Conservation (phyloP, 139 green algal species). For the Chlorella vulgaris region DNA sequence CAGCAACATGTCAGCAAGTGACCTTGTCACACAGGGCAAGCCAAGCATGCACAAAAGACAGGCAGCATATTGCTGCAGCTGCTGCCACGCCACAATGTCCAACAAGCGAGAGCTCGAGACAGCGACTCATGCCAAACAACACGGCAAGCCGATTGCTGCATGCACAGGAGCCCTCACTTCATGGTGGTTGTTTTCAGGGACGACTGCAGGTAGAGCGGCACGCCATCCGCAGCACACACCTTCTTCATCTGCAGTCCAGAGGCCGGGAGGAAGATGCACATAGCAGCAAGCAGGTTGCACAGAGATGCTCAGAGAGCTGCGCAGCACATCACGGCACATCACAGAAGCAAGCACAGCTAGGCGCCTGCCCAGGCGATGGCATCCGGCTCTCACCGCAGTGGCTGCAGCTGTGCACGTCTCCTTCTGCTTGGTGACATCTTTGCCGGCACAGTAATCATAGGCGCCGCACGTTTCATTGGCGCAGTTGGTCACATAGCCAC, state of each 20-base stretch:
- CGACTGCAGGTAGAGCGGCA: background rate
- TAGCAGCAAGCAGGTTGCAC: background rate
- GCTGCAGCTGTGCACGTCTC: background rate
- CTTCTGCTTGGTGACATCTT: background rate
- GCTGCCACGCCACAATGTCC: background rate
- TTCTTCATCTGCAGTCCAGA: background rate
- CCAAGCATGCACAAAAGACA: background rate
- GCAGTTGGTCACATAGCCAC: background rate
- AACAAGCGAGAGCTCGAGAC: background rate
- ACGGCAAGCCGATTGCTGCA: background rate
- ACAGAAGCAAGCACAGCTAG: background rate
- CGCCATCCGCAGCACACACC: background rate
- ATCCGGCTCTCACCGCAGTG: background rate
- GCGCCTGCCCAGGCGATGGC: background rate
- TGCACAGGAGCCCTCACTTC: background rate
- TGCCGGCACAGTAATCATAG: background rate
- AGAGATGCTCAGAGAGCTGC: background rate
- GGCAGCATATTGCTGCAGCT: background rate
- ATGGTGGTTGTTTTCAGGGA: background rate
- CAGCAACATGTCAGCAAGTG: background rate
- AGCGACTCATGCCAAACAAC: too few species aligned
- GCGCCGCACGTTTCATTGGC: background rate
- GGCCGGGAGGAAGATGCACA: too few species aligned
- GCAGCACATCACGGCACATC: background rate
- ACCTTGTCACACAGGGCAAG: too few species aligned